Conservation (phyloP, 495 filamentous ascomycete species). For the Clohesyomyces aquaticus region DNA sequence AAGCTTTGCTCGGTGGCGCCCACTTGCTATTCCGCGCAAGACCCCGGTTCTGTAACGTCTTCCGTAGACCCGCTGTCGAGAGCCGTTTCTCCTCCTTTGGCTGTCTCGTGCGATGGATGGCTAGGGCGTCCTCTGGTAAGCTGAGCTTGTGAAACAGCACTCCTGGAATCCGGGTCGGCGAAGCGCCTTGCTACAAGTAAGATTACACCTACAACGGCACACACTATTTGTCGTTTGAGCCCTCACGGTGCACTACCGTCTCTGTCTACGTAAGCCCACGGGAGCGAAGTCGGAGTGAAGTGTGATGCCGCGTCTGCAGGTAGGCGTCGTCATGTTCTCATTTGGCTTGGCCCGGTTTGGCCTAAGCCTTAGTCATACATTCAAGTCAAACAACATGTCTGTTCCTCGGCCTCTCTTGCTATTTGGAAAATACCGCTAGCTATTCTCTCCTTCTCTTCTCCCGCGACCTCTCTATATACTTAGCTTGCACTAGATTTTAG, state of each 20-base stretch:
- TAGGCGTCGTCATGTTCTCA: slow-evolving; percentile 13
- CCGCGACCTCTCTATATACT: neutral
- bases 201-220: slow-evolving; percentile 13
- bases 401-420: neutral
- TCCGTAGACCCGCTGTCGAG: no score
- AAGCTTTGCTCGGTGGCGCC: no score
- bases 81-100: no score
- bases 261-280: slow-evolving; percentile 8
- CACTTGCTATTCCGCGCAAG: no score
- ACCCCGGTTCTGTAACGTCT: no score
- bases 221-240: neutral
- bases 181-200: slow-evolving; percentile 10
- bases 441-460: neutral
- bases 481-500: no score
- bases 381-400: slow-evolving; percentile 31
- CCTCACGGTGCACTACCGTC: neutral
- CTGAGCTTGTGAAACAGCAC: neutral
- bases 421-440: neutral
- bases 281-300: neutral
- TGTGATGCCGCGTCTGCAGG: slow-evolving; percentile 10
- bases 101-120: no score
- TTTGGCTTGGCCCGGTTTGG: neutral
- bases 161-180: no score
- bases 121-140: no score
- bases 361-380: neutral